Evolutionary conservation across 1,139 yeast species (phyloP).

Genomic region (Suhomyces wounanorum): DNA sequence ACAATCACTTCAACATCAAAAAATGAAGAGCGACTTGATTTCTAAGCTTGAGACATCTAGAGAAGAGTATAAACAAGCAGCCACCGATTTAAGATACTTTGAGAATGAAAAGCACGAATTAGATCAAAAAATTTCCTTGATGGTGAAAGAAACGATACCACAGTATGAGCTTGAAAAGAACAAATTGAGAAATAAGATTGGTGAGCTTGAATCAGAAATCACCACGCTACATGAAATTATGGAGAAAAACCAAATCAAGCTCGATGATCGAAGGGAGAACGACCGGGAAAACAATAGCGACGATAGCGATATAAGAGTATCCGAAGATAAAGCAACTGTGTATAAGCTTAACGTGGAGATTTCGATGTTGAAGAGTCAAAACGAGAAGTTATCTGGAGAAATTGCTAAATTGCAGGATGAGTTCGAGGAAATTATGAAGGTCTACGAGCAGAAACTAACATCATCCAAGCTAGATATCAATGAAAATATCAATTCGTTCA

Average conservation of each 20-base stretch:
- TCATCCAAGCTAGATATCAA: constrained; percentile 28
- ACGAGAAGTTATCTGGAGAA: constrained; percentile 20
- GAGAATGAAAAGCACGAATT: not conserved
- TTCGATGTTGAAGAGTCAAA: constrained; percentile 21
- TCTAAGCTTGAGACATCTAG: constrained; percentile 14
- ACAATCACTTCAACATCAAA: not conserved
- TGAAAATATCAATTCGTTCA: constrained; percentile 15
- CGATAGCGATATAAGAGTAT: not conserved
- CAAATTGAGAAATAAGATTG: constrained; percentile 18
- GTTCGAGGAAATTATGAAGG: constrained; percentile 21
- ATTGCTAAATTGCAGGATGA: constrained; percentile 18
- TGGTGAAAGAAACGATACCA: constrained; percentile 17
- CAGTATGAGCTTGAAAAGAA: constrained; percentile 30
- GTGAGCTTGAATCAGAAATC: constrained; percentile 13
- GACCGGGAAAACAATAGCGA: not conserved
- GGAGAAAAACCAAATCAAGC: not conserved
- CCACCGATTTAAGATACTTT: not conserved
- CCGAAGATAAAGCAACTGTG: constrained; percentile 23
- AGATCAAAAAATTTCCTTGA: not conserved
- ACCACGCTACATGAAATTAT: not conserved
- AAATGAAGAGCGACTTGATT: constrained; percentile 5
- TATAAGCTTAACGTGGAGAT: constrained; percentile 24
- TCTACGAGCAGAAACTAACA: constrained; percentile 27
- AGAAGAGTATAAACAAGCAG: constrained; percentile 18
- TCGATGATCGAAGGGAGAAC: not conserved